Base-by-base conservation (phyloP, 2,329 filamentous ascomycete species). In the Sporothrix pseudoabietina region DNA sequence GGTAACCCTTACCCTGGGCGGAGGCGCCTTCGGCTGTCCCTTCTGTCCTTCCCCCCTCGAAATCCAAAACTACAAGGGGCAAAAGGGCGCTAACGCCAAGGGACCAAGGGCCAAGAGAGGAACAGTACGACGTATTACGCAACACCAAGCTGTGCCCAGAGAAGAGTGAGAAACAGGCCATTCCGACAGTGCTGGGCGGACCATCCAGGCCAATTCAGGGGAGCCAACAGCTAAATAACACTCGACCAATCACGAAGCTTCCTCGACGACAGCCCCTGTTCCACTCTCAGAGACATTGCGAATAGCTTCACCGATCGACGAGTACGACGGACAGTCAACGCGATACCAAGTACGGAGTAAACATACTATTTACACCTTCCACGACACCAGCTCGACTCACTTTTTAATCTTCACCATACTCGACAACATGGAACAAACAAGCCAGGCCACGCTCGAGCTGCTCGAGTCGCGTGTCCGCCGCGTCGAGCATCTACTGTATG, bases 391-490 rank as follows among this genome's bases (percentile, higher is more conserved):
- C 26, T 26, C 26, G 26, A 26, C 26, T 26, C 26, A 26, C 26
- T 26, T 26, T 26, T 26, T 26, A 1, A 26, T 26, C 26, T 26
- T 2, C 26, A 2, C 26, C 26, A 26, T 26, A 26, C 26, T 26
- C 26, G 2, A 1, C 26, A 2, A 26, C 7, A 80, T 88, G 32
- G 86, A 89, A 78, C 82, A 85, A 71, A 88, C 86, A 4, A 85
- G 87, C 0, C 81, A 88, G 9, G 82, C 84, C 47, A 89, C 88
- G 0, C 84, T 90, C 74, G 84, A 83, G 57, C 82, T 89, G 35
- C 84, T 90, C 49, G 87, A 89, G 78, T 82, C 85, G 69, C 88
- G 88, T n/a, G 84, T 90, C 12, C 80, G 85, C 19, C 87, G 88
- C 63, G 82, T 90, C 73, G 88, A 90, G 77, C 87, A 89, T 76